Evolutionary conservation across 805 yeast species (phyloP), one percentile per base, ranked within the genome.

Genomic region (Zygosaccharomyces siamensis): DNA sequence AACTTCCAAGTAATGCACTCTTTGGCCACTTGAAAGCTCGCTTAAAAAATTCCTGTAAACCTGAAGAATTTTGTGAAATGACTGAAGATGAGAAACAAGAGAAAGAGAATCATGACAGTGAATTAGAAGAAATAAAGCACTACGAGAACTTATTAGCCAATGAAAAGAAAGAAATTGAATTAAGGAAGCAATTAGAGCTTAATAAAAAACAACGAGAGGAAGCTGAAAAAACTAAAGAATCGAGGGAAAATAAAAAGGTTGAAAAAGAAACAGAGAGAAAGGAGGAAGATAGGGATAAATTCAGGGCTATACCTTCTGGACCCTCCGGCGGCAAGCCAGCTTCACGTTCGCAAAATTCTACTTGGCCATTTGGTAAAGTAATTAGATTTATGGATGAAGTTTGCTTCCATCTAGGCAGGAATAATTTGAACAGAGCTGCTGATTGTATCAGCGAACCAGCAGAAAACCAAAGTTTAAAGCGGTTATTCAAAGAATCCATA

Each of bases 1-100:
- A 80, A 59, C 70, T 90, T 31, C 83, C 96, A 1, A 81, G 89
- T 0, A 80, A 75, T 63, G 90, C 93, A 1, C 72, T 86, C 45
- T 69, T 78, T 45, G 90, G 89, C 0, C 82, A 82, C 51, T 66
- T 85, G 21, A 78, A 76, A 48, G 78, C 87, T 0, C 72, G 81
- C 39, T 65, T 77, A 18, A 72, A 70, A 32, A 66, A 68, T 0
- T 77, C 85, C 75, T 67, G 79, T 2, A 75, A 72, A 39, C 54
- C 74, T 40, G 77, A 81, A 76, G 86, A 83, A 16, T 81, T 83
- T 54, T 75, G 78, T 53, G 73, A 73, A 5, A 61, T 80, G 40
- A 55, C 43, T 24, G 59, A 50, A 16, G 55, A 49, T 7, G 69
- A 65, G 33, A 24, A 30, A 20, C 51, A 43, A 16, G 45, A 45